These are phyloP conservation scores for Jamesozyma piceae DNA, from an alignment of 805 yeast genomes.

Conservation along the genomic window DNA sequence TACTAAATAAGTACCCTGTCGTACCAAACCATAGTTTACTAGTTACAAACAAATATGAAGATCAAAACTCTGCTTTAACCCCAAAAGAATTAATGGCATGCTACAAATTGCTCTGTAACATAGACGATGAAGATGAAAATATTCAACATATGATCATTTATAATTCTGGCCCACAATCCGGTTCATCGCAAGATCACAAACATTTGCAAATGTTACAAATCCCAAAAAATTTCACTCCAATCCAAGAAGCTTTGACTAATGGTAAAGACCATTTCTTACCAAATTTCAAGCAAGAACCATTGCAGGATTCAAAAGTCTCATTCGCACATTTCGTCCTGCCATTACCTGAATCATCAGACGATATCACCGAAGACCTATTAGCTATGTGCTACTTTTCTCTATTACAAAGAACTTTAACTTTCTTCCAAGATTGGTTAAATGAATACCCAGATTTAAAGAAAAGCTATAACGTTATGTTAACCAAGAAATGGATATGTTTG, in stretches of 20 bases:
- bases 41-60: constrained; percentile 63
- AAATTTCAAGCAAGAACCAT: constrained; percentile 45
- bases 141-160: constrained; percentile 66
- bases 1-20: constrained; percentile 82
- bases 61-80: constrained; percentile 63
- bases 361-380: constrained; percentile 46
- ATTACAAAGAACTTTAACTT: constrained; percentile 61
- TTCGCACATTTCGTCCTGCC: constrained; percentile 80
- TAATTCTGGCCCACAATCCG: constrained; percentile 84
- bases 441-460: constrained; percentile 30
- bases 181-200: constrained; percentile 89
- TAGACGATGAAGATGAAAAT: constrained; percentile 30
- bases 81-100: constrained; percentile 58
- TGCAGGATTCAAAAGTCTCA: constrained; percentile 51
- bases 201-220: constrained; percentile 79
- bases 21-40: constrained; percentile 69
- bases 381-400: constrained; percentile 64
- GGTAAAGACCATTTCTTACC: constrained; percentile 47
- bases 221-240: constrained; percentile 50
- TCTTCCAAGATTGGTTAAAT: constrained; percentile 43
- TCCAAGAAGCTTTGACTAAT: constrained; percentile 42
- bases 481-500: constrained; percentile 72
- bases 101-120: constrained; percentile 42
- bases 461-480: constrained; percentile 76
- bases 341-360: constrained; percentile 38